Percentiles rank a stretch among this genome's conserved stretches.
Evolutionary conservation across 2,329 filamentous ascomycete species (phyloP).

Genomic region (Neofusicoccum umdonicola): DNA sequence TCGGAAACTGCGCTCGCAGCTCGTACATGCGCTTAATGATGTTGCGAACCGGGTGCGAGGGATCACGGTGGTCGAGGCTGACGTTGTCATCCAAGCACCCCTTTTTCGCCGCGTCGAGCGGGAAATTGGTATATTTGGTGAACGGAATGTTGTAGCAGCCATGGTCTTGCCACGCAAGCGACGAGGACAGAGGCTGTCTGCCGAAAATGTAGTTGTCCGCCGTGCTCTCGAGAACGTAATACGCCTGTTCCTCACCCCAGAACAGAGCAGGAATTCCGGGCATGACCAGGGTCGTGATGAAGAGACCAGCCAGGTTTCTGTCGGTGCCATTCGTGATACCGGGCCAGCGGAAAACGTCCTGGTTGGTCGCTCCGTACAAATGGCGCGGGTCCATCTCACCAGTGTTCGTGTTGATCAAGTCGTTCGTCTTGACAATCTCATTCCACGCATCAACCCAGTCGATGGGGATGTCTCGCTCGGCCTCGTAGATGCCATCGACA

Average conservation of each 20-base stretch:
- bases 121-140: constrained; percentile 58
- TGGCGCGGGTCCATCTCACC: constrained; percentile 63
- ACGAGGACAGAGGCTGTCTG: constrained; percentile 60
- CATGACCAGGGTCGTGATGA: constrained; percentile 58
- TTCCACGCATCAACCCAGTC: constrained; percentile 57
- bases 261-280: constrained; percentile 60
- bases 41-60: constrained; percentile 60
- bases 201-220: constrained; percentile 65
- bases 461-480: constrained; percentile 15
- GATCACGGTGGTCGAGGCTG: constrained; percentile 61
- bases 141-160: constrained; percentile 60
- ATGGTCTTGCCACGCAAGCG: constrained; percentile 63
- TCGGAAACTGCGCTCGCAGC: constrained; percentile 55
- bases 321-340: constrained; percentile 57
- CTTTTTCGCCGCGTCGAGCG: constrained; percentile 51
- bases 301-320: constrained; percentile 57
- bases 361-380: constrained; percentile 64
- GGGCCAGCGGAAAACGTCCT: constrained; percentile 66
- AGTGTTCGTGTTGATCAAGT: constrained; percentile 60
- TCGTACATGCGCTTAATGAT: constrained; percentile 62
- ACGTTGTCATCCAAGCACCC: constrained; percentile 59
- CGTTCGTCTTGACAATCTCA: constrained; percentile 57
- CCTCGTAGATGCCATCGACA: constrained; percentile 1
- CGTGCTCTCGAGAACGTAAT: constrained; percentile 63
- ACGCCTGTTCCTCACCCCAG: constrained; percentile 65